phyloP scores from a whole-genome alignment of 2,329 filamentous ascomycete genomes.

The Amesomyces nigricolor region DNA sequence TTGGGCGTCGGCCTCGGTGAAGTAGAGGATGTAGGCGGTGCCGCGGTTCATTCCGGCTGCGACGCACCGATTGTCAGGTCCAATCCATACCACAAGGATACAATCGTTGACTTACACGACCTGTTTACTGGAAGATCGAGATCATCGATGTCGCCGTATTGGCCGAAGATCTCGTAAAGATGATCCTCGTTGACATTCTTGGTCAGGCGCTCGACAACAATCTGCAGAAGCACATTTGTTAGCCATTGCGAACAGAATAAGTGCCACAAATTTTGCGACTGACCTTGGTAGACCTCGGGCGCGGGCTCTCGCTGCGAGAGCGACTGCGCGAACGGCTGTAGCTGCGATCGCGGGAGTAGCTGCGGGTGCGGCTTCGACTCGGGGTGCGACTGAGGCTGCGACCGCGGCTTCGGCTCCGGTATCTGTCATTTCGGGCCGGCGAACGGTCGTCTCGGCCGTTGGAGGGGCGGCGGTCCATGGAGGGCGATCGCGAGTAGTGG shows the following conservation, averaged over 20 bases:
- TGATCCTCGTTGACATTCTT: slow-evolving; percentile 91
- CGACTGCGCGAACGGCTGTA: slow-evolving; percentile 34
- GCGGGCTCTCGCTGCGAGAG: slow-evolving; percentile 36
- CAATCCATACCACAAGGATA: background rate
- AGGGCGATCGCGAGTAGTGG: slow-evolving; percentile 29
- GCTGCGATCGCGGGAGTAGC: slow-evolving; percentile 31
- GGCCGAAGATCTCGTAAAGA: slow-evolving; percentile 84
- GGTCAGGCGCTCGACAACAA: slow-evolving; percentile 91
- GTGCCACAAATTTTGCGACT: slow-evolving; percentile 10
- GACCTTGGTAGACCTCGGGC: slow-evolving; percentile 49
- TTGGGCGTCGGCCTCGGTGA: slow-evolving; percentile 72
- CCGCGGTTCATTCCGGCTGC: slow-evolving; percentile 83
- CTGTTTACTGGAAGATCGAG: slow-evolving; percentile 87
- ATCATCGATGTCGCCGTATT: slow-evolving; percentile 79
- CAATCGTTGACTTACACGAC: slow-evolving; percentile 54
- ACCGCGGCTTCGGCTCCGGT: slow-evolving; percentile 29
- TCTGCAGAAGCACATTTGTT: slow-evolving; percentile 44
- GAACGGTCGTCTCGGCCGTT: slow-evolving; percentile 25
- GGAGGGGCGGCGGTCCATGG: slow-evolving; percentile 18
- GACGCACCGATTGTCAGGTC: slow-evolving; percentile 16
- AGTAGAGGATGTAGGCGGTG: slow-evolving; percentile 86
- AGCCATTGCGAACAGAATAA: background rate
- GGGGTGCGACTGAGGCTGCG: slow-evolving; percentile 28
- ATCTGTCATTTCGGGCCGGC: slow-evolving; percentile 35
- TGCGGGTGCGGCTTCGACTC: slow-evolving; percentile 29